Base-by-base conservation (phyloP, 2,329 filamentous ascomycete species). In the Alternaria gansuensis region DNA sequence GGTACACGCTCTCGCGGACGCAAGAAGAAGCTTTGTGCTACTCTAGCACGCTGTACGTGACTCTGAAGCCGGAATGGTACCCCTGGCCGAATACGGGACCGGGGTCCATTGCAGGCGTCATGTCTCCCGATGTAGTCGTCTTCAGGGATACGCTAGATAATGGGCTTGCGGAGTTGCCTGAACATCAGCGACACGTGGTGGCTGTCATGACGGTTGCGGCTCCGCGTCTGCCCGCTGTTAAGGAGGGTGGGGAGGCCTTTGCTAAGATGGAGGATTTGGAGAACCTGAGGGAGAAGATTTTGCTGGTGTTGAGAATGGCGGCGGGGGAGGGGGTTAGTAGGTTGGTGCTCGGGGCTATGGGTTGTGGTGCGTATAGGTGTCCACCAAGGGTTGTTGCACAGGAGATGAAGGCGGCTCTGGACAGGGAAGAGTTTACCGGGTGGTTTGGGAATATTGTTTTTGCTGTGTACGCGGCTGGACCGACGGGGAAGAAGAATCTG, bases 11-110 rank as follows among this genome's bases (percentile, higher is more conserved):
- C 1, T 67, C 63, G 0, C 39, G 21, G 14, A 71, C 67, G 5
- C 68, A 71, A 26, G 68, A 71, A 59, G 68, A 71, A 49, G 67
- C 68, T 0, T 37, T 71, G 1, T 71, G 68, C 26, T 70, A 70
- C 14, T 70, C 68, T 3, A 69, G 65, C 1, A 71, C 68, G 2
- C 50, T 68, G 0, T 69, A 62, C 21, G 50, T 48, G 10, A 70
- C 67, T 0, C 36, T 71, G 3, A 65, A 63, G 4, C 59, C 53
- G 5, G 60, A 66, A 46, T 71, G 68, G 68, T 71, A 71, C 57
- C 64, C 68, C 3, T 71, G 65, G 63, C 59, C 67, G 3, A 70
- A 71, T n/a, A 62, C 39, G 0, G 68, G 67, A 2, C 26, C 49
- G 0, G 63, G 63, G 2, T 70, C 66, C 8, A 63, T 64, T 24